phyloP scores from a whole-genome alignment of 441 rosid species.

The Dalechampia spathulata region DNA sequence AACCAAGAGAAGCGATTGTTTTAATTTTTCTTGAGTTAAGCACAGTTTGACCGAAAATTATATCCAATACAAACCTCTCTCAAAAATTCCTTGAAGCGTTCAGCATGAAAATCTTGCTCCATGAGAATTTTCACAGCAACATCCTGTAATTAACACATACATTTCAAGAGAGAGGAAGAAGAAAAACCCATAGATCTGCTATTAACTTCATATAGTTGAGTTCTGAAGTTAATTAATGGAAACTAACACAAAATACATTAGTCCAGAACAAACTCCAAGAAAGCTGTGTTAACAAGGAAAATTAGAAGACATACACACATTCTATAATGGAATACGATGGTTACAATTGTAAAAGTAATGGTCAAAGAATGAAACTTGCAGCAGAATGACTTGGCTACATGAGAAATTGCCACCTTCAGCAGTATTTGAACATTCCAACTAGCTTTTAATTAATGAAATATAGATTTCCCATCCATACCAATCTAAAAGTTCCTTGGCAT shows the following conservation, averaged over 20 bases:
- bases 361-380: background rate
- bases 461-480: too few relatives aligned
- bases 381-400: background rate
- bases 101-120: constrained; percentile 96
- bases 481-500: too few relatives aligned
- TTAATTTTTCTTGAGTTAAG: background rate
- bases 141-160: constrained; percentile 48
- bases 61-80: constrained; percentile 61
- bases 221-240: background rate
- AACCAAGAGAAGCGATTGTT: background rate
- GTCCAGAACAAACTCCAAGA: constrained; percentile 2
- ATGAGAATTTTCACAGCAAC: constrained; percentile 99
- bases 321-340: background rate
- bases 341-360: background rate
- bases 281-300: background rate
- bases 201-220: background rate
- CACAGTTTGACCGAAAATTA: constrained; percentile 10
- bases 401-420: background rate
- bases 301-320: background rate
- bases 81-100: constrained; percentile 80
- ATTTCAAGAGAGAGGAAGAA: background rate
- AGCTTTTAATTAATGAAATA: too few relatives aligned
- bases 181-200: background rate
- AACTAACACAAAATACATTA: background rate
- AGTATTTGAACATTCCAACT: too few relatives aligned